A percentile compares a stretch with the other conserved stretches of the same genome.
Conservation (phyloP, 2,329 filamentous ascomycete genomes). For the Chalaropsis thielavioides region DNA sequence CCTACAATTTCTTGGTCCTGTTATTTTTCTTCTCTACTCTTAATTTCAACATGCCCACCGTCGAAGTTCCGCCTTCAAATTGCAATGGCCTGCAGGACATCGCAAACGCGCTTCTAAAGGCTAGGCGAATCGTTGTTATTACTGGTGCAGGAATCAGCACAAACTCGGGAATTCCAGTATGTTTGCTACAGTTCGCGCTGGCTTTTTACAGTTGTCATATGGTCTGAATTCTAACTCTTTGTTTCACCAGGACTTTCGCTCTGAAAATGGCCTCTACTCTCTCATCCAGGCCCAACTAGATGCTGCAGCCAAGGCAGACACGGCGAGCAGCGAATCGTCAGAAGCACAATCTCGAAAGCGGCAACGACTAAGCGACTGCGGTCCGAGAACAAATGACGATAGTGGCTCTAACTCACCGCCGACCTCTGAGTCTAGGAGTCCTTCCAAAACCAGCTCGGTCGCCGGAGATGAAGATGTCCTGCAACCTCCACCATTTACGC, state of each 20-base stretch:
- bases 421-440: not conserved
- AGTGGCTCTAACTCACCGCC: slow-evolving; percentile 9
- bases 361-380: slow-evolving; percentile 23
- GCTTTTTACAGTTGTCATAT: not conserved
- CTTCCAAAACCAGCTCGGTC: not conserved
- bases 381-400: slow-evolving; percentile 21
- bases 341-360: slow-evolving; percentile 21
- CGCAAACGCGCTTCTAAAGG: slow-evolving; percentile 48
- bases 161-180: slow-evolving; percentile 59
- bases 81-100: slow-evolving; percentile 46
- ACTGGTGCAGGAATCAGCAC: slow-evolving; percentile 63
- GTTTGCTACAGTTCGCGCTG: not conserved
- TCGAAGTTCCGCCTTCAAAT: slow-evolving; percentile 38
- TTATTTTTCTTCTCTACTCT: not conserved
- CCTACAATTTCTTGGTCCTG: not conserved
- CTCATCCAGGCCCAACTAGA: slow-evolving; percentile 56
- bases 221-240: not conserved
- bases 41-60: slow-evolving; percentile 39
- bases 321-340: slow-evolving; percentile 18
- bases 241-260: slow-evolving; percentile 49
- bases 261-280: slow-evolving; percentile 57
- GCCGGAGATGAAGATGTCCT: not conserved
- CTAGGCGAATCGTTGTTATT: slow-evolving; percentile 55
- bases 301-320: slow-evolving; percentile 28
- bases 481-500: not conserved